A percentile compares a stretch with the other conserved stretches of the same genome.
phyloP scores from a whole-genome alignment of 2,329 filamentous ascomycete genomes.

The Penicillium sp. region DNA sequence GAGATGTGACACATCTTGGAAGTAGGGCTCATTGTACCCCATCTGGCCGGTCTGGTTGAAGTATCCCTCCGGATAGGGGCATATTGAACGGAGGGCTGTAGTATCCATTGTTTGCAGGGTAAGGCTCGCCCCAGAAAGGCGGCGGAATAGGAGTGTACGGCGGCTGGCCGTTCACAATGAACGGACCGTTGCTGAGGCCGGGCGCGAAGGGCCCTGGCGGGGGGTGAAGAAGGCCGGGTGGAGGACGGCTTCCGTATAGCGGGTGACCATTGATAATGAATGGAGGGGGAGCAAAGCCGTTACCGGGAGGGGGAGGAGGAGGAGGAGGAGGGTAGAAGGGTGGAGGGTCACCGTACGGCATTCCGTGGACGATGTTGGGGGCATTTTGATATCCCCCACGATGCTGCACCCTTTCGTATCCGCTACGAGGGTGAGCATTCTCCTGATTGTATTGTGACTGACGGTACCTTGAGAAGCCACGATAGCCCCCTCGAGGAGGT shows the following conservation, averaged over 20 bases:
- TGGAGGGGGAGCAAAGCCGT: conserved; percentile 1
- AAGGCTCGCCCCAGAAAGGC: neutral
- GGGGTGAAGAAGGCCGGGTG: neutral
- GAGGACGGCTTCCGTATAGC: neutral
- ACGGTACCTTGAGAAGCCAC: conserved; percentile 2
- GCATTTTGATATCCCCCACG: neutral
- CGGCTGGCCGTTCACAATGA: conserved; percentile 9
- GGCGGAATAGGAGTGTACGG: neutral
- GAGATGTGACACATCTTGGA: neutral
- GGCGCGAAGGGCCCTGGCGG: neutral
- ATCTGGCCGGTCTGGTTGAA: neutral
- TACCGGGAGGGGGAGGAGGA: neutral
- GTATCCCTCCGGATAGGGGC: neutral
- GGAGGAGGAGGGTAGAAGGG: neutral
- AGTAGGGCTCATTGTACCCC: neutral
- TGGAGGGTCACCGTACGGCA: conserved; percentile 1
- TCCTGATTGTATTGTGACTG: neutral
- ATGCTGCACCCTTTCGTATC: neutral
- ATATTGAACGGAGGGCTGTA: neutral
- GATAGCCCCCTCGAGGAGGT: conserved; percentile 6
- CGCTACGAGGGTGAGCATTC: neutral
- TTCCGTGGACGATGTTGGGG: conserved; percentile 1
- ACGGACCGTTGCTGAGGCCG: neutral
- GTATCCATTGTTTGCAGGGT: neutral
- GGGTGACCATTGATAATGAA: conserved; percentile 1